Base-by-base conservation (phyloP, 306 rosid species). In the Lathyrus aphaca region DNA sequence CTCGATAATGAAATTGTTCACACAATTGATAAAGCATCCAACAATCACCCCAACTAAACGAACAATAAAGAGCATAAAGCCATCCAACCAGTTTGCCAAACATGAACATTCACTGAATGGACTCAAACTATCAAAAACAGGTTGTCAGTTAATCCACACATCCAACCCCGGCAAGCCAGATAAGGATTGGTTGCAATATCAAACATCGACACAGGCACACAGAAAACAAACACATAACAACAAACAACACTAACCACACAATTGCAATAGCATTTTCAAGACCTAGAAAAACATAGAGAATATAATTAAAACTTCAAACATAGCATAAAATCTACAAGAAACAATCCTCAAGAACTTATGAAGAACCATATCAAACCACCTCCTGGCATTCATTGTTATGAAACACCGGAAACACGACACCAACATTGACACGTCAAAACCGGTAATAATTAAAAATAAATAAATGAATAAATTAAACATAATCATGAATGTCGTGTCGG, bases 101-200 rank as follows among this genome's bases (percentile, higher is more conserved):
- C 61, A 65, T 10, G 29, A 69, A 32, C 17, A 63, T 29, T 19
- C 71, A 70, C 51, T 0, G 10, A 77, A 46, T 11, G 14, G 18
- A 64, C 27, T 17, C 21, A 12, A 68, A 43, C 14, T 6, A 73
- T 60, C 49, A 62, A 68, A 74, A 37, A 11, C 72, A 55, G 58
- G 42, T 63, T 60, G 35, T 10, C 44, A 62, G 35, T 42, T 51
- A 51, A 14, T 50, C 42, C 10, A 77, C 10, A 2, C 27, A 44
- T 44, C 59, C 60, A 42, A 38, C 16, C 42, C 32, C 55, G 25
- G 6, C 50, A 32, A 18, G 23, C 16, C 6, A 10, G 17, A 59
- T 5, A 72, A 46, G 35, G 39, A 60, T n/a, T 30, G 49, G 9
- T 60, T 32, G 69, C 8, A 29, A 19, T 8, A 1, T 35, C 32